Evolutionary conservation across 1,139 yeast genomes (phyloP), one percentile per base, ranked within the genome.

Genomic region (Kurtzmaniella quercitrusa): DNA sequence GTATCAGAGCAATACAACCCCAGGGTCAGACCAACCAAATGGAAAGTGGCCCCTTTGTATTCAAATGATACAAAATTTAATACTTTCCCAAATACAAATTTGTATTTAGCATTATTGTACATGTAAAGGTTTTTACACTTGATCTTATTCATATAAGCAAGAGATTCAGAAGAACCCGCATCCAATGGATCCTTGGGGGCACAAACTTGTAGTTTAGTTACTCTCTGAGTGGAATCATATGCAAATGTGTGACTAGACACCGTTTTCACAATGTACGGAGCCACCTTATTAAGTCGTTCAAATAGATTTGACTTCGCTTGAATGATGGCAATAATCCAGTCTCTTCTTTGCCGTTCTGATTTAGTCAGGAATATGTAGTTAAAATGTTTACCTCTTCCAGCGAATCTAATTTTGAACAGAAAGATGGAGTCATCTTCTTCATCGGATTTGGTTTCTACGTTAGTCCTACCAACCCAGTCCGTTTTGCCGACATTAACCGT

Each of bases 151-250:
- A 67, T 44, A 16, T 55, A 57, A 1, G 44, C 47, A 18, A 57
- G 40, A 1, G 70, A 59, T 27, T 62, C 65, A 1, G 45, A 48
- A 0, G 66, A 57, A 3, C 81, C 78, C 5, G 71, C 60, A 48
- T 81, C 82, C 18, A 86, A 60, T 1, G 84, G 85, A 27, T 88
- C 87, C 15, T 77, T 75, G n/a, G 78, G 73, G 0, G 83, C 75
- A 45, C 81, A 75, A 1, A 82, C 67, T 2, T 86, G 90, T 38
- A 85, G 59, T 50, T 79, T 81, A 2, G 60, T 58, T 0, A 86
- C 77, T n/a, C 74, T 69, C 41, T 71, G 75, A 9, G 70, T 62
- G 6, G 69, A 73, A 17, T 81, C 86, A 58, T 85, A 86, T 1
- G 82, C 85, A 63, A 87, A 87, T 44, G 75, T 75, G 25, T 77